These are phyloP conservation scores for Kregervanrija delftensis DNA, from an alignment of 805 yeast species.

Conservation along the genomic window DNA sequence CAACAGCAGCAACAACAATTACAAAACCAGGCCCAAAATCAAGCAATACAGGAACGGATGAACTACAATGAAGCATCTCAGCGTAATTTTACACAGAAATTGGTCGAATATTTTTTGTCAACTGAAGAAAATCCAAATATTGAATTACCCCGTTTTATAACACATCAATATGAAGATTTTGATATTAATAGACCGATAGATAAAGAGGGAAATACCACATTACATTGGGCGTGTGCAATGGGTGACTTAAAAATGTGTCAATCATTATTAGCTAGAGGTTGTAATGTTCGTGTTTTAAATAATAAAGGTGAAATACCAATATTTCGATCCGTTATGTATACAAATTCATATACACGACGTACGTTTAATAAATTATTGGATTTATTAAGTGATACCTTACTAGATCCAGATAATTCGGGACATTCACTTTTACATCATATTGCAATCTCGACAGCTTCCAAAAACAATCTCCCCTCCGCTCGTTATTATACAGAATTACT, in stretches of 20 bases:
- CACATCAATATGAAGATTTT: slow-evolving; percentile 54
- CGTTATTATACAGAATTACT: slow-evolving; percentile 74
- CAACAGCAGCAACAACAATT: slow-evolving; percentile 1
- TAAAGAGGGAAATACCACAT: slow-evolving; percentile 88
- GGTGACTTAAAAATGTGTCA: slow-evolving; percentile 78
- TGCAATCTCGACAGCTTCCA: slow-evolving; percentile 60
- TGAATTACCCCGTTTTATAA: slow-evolving; percentile 50
- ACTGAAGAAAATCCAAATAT: slow-evolving; percentile 41
- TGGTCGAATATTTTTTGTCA: slow-evolving; percentile 48
- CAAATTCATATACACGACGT: slow-evolving; percentile 76
- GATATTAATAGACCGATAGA: slow-evolving; percentile 78
- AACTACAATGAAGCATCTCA: slow-evolving; percentile 1
- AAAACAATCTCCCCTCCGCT: slow-evolving; percentile 69
- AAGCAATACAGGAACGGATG: slow-evolving; percentile 1
- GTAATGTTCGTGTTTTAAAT: slow-evolving; percentile 53
- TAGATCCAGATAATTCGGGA: slow-evolving; percentile 65
- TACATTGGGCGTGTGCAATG: slow-evolving; percentile 98
- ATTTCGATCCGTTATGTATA: slow-evolving; percentile 77
- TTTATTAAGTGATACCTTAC: slow-evolving; percentile 66
- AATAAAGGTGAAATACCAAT: slow-evolving; percentile 81
- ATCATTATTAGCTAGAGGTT: slow-evolving; percentile 68
- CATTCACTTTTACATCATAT: slow-evolving; percentile 85
- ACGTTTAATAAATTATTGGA: slow-evolving; percentile 77
- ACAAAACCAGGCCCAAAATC: slow-evolving; percentile 2
- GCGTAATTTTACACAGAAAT: slow-evolving; percentile 32